Percentiles rank a stretch among this genome's conserved stretches.
Conservation (phyloP, 2,329 filamentous ascomycete species). For the Grosmannia serpens region DNA sequence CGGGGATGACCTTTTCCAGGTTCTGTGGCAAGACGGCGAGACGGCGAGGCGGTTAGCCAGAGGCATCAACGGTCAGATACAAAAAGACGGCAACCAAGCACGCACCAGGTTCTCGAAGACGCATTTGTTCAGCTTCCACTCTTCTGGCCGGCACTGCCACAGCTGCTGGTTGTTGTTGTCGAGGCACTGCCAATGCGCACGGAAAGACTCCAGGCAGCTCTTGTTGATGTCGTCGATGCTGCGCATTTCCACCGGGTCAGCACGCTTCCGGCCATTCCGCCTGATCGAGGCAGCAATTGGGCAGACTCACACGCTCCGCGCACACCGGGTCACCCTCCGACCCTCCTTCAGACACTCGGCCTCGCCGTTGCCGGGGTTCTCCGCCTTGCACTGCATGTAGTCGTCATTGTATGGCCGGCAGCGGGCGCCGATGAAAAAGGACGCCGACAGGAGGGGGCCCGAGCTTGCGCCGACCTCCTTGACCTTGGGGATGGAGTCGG, state of each 20-base stretch:
- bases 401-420: constrained; percentile 97
- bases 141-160: constrained; percentile 82
- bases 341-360: constrained; percentile 94
- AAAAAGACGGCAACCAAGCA: not conserved
- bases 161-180: constrained; percentile 97
- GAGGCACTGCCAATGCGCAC: constrained; percentile 86
- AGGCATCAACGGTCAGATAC: not conserved
- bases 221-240: constrained; percentile 95
- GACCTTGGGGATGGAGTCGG: constrained; percentile 82
- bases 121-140: constrained; percentile 88
- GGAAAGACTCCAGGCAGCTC: constrained; percentile 83
- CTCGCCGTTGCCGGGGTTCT: constrained; percentile 83
- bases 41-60: no score
- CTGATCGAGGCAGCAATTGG: not conserved
- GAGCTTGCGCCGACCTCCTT: constrained; percentile 89
- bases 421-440: constrained; percentile 93
- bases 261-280: not conserved
- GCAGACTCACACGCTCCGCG: constrained; percentile 75
- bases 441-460: constrained; percentile 79
- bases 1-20: constrained; percentile 70
- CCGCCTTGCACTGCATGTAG: constrained; percentile 99
- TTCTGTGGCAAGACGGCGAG: constrained; percentile 40
- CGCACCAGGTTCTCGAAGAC: constrained; percentile 89
- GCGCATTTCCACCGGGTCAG: not conserved
- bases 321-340: constrained; percentile 90